Percentiles rank a stretch among this genome's conserved stretches.
Conservation (phyloP, 2,329 filamentous ascomycete species). For the Zasmidium angulare region DNA sequence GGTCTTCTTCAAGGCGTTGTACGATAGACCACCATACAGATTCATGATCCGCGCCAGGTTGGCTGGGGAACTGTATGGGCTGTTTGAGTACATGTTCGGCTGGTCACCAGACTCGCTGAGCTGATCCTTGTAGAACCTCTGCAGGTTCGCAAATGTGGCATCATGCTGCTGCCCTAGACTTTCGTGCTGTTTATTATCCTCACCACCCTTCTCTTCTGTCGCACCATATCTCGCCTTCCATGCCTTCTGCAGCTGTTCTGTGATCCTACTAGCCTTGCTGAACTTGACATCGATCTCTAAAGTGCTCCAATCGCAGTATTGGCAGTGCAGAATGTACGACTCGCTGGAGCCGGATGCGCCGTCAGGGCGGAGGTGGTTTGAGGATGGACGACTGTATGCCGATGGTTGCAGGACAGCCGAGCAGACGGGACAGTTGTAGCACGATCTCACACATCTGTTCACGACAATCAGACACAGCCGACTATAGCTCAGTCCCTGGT, state of each 20-base stretch:
- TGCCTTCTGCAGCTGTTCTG: constrained; percentile 58
- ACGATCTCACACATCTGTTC: constrained; percentile 72
- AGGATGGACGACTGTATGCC: background rate
- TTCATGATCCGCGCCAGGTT: constrained; percentile 88
- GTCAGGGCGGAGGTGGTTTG: constrained; percentile 23
- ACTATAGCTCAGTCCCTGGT: background rate
- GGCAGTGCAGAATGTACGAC: constrained; percentile 74
- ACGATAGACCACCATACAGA: constrained; percentile 70
- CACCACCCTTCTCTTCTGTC: constrained; percentile 41
- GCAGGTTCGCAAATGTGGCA: constrained; percentile 71
- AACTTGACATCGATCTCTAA: constrained; percentile 87
- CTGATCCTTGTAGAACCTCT: constrained; percentile 79
- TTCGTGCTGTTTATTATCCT: constrained; percentile 30
- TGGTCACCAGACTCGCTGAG: constrained; percentile 63
- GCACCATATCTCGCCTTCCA: constrained; percentile 25
- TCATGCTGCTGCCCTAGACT: constrained; percentile 57
- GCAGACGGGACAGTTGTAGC: constrained; percentile 92
- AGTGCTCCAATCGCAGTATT: constrained; percentile 91
- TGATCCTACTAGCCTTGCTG: constrained; percentile 80
- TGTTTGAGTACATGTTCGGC: constrained; percentile 49
- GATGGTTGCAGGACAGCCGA: constrained; percentile 64
- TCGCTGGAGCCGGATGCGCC: constrained; percentile 19
- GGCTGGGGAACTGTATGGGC: constrained; percentile 70
- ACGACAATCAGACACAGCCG: constrained; percentile 10
- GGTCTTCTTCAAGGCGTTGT: constrained; percentile 61